phyloP scores from a whole-genome alignment of 371 early-diverging fungal species.

The Mortierella sp. region DNA sequence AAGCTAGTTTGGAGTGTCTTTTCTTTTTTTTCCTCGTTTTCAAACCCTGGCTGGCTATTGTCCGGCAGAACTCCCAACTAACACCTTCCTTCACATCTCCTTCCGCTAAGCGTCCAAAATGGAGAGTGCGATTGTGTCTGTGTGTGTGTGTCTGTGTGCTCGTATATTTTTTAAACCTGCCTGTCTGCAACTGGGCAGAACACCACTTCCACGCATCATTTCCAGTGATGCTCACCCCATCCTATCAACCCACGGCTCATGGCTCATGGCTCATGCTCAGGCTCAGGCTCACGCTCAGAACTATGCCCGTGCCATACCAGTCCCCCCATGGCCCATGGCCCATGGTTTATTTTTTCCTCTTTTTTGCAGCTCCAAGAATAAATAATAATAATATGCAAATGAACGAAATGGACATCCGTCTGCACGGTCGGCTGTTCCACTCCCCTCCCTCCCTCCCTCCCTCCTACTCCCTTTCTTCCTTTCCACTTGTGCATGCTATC shows the following conservation, averaged over 20 bases:
- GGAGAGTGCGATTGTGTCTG: not conserved
- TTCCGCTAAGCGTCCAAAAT: not conserved
- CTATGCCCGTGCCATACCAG: not conserved
- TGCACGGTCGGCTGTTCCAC: not conserved
- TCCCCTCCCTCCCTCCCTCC: not conserved
- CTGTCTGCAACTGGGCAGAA: too few species aligned
- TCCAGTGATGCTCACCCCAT: not conserved
- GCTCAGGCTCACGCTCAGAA: not conserved
- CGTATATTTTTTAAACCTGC: too few species aligned
- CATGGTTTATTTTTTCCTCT: not conserved
- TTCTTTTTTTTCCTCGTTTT: not conserved
- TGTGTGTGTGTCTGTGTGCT: too few species aligned
- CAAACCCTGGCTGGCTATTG: too few species aligned
- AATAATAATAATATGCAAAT: not conserved
- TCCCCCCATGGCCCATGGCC: not conserved
- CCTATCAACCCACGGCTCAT: not conserved
- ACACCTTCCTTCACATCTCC: not conserved
- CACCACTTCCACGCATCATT: too few species aligned
- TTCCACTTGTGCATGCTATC: not conserved
- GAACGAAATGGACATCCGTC: not conserved
- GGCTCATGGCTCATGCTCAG: not conserved
- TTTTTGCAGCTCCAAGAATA: not conserved
- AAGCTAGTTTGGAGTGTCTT: not conserved
- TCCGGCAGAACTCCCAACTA: not conserved
- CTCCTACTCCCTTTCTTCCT: not conserved